phyloP scores from a whole-genome alignment of 805 yeast genomes.

The Yarrowia sp. region DNA sequence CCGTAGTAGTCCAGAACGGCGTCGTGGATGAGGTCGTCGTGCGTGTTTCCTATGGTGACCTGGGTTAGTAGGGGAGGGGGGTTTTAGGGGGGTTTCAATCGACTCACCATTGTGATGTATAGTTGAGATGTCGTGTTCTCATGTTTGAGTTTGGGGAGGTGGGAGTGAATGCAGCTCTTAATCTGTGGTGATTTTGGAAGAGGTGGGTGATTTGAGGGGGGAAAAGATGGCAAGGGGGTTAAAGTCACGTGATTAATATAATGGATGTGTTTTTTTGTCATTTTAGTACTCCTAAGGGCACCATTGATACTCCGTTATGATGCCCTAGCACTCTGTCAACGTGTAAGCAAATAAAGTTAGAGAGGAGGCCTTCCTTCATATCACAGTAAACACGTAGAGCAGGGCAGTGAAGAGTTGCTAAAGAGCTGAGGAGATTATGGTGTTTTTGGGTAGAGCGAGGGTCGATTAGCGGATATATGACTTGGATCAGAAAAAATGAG shows the following conservation, averaged over 20 bases:
- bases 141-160: constrained; percentile 21
- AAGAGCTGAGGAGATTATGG: too few species aligned
- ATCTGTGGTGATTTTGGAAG: not conserved
- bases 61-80: not conserved
- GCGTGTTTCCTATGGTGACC: constrained; percentile 90
- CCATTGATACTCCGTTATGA: too few species aligned
- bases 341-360: too few species aligned
- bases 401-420: too few species aligned
- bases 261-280: not conserved
- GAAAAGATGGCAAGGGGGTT: not conserved
- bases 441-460: too few species aligned
- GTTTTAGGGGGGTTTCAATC: too few species aligned
- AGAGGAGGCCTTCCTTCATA: too few species aligned
- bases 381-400: too few species aligned
- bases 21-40: constrained; percentile 90
- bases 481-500: too few species aligned
- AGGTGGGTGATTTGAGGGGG: not conserved
- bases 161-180: not conserved
- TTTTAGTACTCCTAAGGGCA: too few species aligned
- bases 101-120: constrained; percentile 23
- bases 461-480: too few species aligned
- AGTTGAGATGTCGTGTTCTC: constrained; percentile 24
- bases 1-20: constrained; percentile 98
- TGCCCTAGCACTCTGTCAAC: too few species aligned
- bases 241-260: not conserved